Base-by-base conservation (phyloP, 176 grass and related monocot species). In the Carex littledalei region DNA sequence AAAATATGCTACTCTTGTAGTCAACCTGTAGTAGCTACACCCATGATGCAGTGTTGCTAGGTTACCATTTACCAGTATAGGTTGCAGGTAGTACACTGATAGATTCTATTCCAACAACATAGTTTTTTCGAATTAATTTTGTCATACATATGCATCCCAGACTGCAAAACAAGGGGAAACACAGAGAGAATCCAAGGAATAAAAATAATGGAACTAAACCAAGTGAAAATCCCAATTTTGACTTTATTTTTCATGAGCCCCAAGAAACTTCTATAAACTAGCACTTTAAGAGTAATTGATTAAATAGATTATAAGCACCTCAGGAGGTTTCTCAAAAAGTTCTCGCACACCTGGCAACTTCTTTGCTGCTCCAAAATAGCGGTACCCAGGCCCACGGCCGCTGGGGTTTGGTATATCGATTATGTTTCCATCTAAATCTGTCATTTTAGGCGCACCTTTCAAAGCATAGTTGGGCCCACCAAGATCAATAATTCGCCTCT, bases 281-380 rank as follows among this genome's bases (percentile, higher is more conserved):
- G 9, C 47, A 50, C 47, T 50, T 50, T 12, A 45, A 50, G 47
- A 12, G 47, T 11, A 50, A 50, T 12, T 50, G 47, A 50, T 50
- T 11, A 50, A 10, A 50, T 50, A 50, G 47, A 50, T 50, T 67
- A 34, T 13, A 67, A 54, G 47, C 47, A 85, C 69, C 89, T 94
- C 95, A 0, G 95, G 95, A 13, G 95, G 95, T 81, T 98, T 98
- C 56, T 98, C 95, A 7, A 98, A 98, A 79, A 98, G 95, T 86
- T 98, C 91, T 1, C 92, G 92, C 68, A 98, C 91, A 65, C 92
- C 92, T 0, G 95, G 95, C 22, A 98, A 88, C 88, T 98, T 98
- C 89, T 94, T 98, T 47, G 95, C 95, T 3, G 95, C 95, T 24
- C 95, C 95, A 31, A 98, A 98, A 84, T 98, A 98, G 29, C 93